Conservation (phyloP, 1,284 basidiomycete genomes). For the Cutaneotrichosporon cyanovorans region DNA sequence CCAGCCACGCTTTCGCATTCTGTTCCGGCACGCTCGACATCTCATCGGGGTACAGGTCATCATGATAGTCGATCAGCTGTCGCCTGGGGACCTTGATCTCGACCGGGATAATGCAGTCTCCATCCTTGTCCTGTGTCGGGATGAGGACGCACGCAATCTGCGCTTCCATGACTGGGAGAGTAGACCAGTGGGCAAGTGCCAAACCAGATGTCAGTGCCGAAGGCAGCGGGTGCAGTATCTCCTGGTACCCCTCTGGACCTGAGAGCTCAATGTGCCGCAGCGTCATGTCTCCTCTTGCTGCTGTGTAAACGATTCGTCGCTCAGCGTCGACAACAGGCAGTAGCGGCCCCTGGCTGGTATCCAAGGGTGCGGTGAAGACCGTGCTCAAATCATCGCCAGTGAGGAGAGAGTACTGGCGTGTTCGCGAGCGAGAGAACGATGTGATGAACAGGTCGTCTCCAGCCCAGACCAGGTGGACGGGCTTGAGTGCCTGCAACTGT, state of each 20-base stretch:
- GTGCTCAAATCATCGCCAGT: slow-evolving; percentile 24
- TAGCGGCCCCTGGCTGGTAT: slow-evolving; percentile 42
- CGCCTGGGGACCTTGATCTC: slow-evolving; percentile 44
- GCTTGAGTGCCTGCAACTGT: slow-evolving; percentile 39
- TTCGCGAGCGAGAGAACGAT: slow-evolving; percentile 38
- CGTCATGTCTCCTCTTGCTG: slow-evolving; percentile 46
- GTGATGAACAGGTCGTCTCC: slow-evolving; percentile 44
- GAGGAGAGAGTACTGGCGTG: slow-evolving; percentile 33
- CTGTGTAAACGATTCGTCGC: slow-evolving; percentile 43
- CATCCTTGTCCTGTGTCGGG: slow-evolving; percentile 38
- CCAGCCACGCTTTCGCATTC: slow-evolving; percentile 35
- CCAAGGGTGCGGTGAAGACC: slow-evolving; percentile 36
- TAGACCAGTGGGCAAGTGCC: slow-evolving; percentile 33
- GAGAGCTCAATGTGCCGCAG: slow-evolving; percentile 45
- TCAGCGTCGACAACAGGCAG: slow-evolving; percentile 43
- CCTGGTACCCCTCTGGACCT: slow-evolving; percentile 38
- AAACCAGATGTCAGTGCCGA: slow-evolving; percentile 34
- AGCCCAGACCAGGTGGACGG: slow-evolving; percentile 31
- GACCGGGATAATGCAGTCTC: slow-evolving; percentile 42
- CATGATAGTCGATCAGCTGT: slow-evolving; percentile 48
- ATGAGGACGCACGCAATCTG: slow-evolving; percentile 46
- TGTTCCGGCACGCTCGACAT: slow-evolving; percentile 38
- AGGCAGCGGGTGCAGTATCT: slow-evolving; percentile 32
- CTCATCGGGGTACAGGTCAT: slow-evolving; percentile 45
- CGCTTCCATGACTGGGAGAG: slow-evolving; percentile 46